Evolutionary conservation across 73 alveolate species (phyloP), one percentile per base, ranked within the genome.

Genomic region (Tetrahymena malaccensis): DNA sequence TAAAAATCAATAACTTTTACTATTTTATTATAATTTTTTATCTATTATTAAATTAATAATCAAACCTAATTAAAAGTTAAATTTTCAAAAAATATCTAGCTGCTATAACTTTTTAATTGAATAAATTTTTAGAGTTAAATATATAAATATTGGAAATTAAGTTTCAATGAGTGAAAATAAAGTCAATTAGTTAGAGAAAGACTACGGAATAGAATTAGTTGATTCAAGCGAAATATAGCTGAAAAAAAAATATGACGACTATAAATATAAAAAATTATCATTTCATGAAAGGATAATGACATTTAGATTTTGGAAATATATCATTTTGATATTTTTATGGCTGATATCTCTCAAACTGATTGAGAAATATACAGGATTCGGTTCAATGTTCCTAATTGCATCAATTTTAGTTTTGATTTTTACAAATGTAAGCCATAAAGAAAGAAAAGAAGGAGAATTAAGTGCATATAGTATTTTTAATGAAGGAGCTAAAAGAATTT

Each of bases 381-480:
- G 89, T 70, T 70, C 89, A 2, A 70, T 95, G 35, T 95, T 85
- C 56, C 95, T 95, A 21, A 50, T 95, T 19, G 25, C 55, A 15
- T 43, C 95, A 12, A 84, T 93, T n/a, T 85, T 95, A 21, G 93
- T 34, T 13, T 16, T 94, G 21, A 94, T 94, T n/a, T 94, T 94
- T 95, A 89, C 43, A 8, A 95, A 95, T 95, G 31, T 95, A 43
- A 94, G 95, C 5, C 50, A 85, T 34, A 85, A 93, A 43, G 97
- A 70, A 11, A 70, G 89, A 31, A 70, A 95, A 85, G 94, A 95
- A 55, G 97, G 97, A 35, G 85, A 84, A 17, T 37, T 95, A 34
- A 95, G 95, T 95, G 95, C 95, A 21, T 95, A 95, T 35, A 95
- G 95, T 25, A 55, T 89, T 16, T 89, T 89, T 95, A 93, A 95